These are phyloP conservation scores for Neurospora sp. DNA, from an alignment of 495 filamentous ascomycete genomes.

Conservation along the genomic window DNA sequence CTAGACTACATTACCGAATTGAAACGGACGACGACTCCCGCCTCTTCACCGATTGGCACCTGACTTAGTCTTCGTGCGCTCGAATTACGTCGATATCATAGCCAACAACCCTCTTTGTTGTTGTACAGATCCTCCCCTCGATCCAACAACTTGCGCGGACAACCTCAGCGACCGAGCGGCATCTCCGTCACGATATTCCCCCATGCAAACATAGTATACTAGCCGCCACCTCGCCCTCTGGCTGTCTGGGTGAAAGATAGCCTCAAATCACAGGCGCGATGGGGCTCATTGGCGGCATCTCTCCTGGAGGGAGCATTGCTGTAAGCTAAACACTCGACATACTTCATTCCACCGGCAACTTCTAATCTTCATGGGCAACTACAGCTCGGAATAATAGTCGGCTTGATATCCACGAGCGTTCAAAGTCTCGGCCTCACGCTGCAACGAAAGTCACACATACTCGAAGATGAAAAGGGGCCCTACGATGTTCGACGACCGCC, in stretches of 20 bases:
- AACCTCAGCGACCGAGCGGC: not conserved
- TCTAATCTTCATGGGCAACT: conserved; percentile 11
- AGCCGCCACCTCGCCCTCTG: conserved; percentile 9
- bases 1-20: not conserved
- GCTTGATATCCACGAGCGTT: conserved; percentile 82
- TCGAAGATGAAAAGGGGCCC: conserved; percentile 87
- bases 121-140: not conserved
- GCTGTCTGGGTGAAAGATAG: conserved; percentile 17
- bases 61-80: not conserved
- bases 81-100: not conserved
- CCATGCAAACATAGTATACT: conserved; percentile 17
- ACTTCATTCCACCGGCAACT: not conserved
- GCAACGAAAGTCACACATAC: conserved; percentile 95
- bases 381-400: conserved; percentile 89
- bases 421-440: conserved; percentile 95
- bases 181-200: not conserved
- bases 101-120: not conserved
- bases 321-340: conserved; percentile 41
- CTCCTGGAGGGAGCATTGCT: conserved; percentile 76
- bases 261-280: conserved; percentile 32
- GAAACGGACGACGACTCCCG: not conserved
- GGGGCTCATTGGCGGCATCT: conserved; percentile 73
- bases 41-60: not conserved
- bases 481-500: conserved; percentile 74
- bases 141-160: not conserved